A percentile compares a stretch with the other conserved stretches of the same genome.
Evolutionary conservation across 805 yeast species (phyloP).

Genomic region (Kazachstania viticola): DNA sequence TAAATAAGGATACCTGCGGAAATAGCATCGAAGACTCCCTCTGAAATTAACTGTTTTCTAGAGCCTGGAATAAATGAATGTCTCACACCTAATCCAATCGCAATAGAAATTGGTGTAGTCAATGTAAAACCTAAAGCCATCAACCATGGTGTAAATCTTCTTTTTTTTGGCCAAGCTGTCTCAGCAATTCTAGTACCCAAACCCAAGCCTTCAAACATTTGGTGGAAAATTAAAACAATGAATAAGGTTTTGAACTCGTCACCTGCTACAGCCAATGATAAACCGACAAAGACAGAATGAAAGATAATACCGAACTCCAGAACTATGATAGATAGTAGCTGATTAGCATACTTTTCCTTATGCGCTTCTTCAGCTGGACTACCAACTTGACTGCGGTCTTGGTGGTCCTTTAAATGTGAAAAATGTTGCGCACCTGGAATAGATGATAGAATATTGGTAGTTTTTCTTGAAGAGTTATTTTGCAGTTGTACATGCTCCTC

Average conservation of each 20-base stretch:
- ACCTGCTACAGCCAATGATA: constrained; percentile 52
- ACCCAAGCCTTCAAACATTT: constrained; percentile 71
- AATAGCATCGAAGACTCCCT: constrained; percentile 57
- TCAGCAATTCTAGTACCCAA: constrained; percentile 59
- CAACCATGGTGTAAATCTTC: constrained; percentile 32
- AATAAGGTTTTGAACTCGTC: constrained; percentile 54
- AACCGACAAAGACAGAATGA: constrained; percentile 67
- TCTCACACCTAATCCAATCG: constrained; percentile 67
- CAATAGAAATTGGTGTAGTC: constrained; percentile 59
- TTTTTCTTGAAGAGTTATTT: background rate
- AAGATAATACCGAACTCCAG: constrained; percentile 65
- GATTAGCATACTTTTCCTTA: constrained; percentile 43
- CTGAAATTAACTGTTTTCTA: constrained; percentile 40
- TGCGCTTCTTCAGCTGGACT: constrained; percentile 5
- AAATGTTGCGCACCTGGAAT: constrained; percentile 7
- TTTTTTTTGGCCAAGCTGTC: constrained; percentile 40
- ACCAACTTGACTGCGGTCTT: constrained; percentile 8
- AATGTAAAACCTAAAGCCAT: constrained; percentile 41
- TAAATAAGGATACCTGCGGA: constrained; percentile 64
- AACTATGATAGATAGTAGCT: constrained; percentile 42
- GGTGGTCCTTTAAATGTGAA: constrained; percentile 6
- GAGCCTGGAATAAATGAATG: constrained; percentile 43
- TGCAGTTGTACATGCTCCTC: background rate
- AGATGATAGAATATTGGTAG: background rate
- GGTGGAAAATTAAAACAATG: constrained; percentile 61